These are phyloP conservation scores for Lachnum nothofagi DNA, from an alignment of 2,329 filamentous ascomycete species.

Conservation along the genomic window DNA sequence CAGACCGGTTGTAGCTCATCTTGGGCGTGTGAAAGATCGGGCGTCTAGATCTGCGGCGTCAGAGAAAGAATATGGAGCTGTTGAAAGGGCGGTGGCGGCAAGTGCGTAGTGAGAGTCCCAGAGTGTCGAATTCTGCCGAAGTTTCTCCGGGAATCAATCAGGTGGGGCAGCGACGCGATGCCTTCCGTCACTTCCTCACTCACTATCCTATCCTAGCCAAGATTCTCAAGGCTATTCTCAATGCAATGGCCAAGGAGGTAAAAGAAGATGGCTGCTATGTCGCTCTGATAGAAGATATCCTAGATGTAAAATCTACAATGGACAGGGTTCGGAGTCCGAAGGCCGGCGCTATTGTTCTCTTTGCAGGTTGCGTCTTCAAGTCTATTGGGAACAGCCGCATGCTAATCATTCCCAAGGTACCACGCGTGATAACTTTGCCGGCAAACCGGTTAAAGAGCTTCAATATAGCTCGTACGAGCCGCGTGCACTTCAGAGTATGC, in stretches of 20 bases:
- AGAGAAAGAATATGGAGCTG: no score
- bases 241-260: slow-evolving; percentile 36
- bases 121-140: no score
- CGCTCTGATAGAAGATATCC: slow-evolving; percentile 57
- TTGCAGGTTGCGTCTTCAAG: slow-evolving; percentile 54
- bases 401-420: slow-evolving; percentile 49
- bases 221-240: neutral
- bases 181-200: no score
- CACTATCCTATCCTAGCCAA: no score
- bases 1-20: slow-evolving; percentile 23
- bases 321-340: slow-evolving; percentile 65
- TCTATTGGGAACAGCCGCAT: slow-evolving; percentile 1
- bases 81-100: neutral
- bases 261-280: slow-evolving; percentile 56
- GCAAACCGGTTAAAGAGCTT: slow-evolving; percentile 67
- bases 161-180: no score
- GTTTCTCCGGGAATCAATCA: no score
- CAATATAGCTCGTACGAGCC: slow-evolving; percentile 70
- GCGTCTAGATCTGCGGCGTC: neutral
- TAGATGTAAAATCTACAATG: slow-evolving; percentile 56
- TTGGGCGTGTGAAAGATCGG: neutral
- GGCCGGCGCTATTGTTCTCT: slow-evolving; percentile 71
- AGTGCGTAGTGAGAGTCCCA: no score
- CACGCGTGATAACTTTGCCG: slow-evolving; percentile 69
- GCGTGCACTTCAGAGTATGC: slow-evolving; percentile 64